Evolutionary conservation across 73 alveolate species (phyloP).

Genomic region (Symbiodinium natans): DNA sequence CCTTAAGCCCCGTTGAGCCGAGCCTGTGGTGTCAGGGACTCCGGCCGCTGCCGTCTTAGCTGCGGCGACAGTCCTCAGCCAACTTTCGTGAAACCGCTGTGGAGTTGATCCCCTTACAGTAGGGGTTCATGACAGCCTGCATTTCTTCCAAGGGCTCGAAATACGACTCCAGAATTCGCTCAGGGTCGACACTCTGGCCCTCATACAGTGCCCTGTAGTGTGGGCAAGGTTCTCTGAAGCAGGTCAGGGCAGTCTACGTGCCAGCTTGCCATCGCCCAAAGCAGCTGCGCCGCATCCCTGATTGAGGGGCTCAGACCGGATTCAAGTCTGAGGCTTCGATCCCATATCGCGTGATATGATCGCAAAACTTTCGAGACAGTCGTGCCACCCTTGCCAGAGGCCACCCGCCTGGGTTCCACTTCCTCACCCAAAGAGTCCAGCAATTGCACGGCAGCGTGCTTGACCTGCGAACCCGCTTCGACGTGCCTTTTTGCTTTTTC

Average conservation of each 20-base stretch:
- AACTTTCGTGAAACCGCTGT: too few relatives aligned
- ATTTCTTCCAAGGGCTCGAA: neutral
- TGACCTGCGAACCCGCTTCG: too few relatives aligned
- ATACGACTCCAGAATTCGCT: neutral
- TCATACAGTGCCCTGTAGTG: too few relatives aligned
- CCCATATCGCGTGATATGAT: neutral
- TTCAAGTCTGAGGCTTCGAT: neutral
- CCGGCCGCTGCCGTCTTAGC: neutral
- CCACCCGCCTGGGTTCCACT: too few relatives aligned
- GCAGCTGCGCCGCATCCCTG: slow-evolving; percentile 92
- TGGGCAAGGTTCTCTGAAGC: neutral
- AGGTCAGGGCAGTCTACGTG: neutral
- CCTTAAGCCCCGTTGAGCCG: too few relatives aligned
- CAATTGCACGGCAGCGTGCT: neutral
- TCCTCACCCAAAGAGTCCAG: neutral
- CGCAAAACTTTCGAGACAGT: too few relatives aligned
- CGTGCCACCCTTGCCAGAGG: too few relatives aligned
- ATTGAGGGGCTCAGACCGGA: neutral
- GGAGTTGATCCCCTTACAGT: too few relatives aligned
- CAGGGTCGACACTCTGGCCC: neutral
- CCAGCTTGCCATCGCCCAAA: slow-evolving; percentile 70
- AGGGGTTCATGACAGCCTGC: too few relatives aligned
- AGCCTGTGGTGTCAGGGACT: neutral
- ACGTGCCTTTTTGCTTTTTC: too few relatives aligned
- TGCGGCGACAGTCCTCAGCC: neutral